Percentiles rank a stretch among this genome's conserved stretches.
Evolutionary conservation across 345 rosid species (phyloP).

Genomic region (Alliaria petiolata): DNA sequence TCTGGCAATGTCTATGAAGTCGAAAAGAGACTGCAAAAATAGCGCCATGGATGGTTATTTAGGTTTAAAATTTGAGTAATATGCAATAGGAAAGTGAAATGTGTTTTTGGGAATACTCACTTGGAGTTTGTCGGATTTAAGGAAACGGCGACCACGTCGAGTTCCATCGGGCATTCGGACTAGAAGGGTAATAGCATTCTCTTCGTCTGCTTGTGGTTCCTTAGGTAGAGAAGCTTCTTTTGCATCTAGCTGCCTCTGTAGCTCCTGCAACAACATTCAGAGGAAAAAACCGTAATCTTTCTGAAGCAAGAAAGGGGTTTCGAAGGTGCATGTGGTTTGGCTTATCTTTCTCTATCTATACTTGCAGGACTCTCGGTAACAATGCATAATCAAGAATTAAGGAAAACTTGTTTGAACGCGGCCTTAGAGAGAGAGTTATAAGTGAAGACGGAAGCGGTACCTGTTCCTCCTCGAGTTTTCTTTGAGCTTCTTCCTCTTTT

Average conservation of each 20-base stretch:
- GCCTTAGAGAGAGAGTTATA: background rate
- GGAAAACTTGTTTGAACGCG: background rate
- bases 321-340: too few species aligned
- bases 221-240: slow-evolving; percentile 93
- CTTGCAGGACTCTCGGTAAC: too few species aligned
- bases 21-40: slow-evolving; percentile 71
- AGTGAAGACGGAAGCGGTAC: slow-evolving; percentile 32
- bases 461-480: slow-evolving; percentile 85
- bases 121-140: slow-evolving; percentile 74
- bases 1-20: slow-evolving; percentile 88
- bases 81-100: background rate
- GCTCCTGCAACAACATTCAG: slow-evolving; percentile 56
- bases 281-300: background rate
- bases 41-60: background rate
- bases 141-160: slow-evolving; percentile 89
- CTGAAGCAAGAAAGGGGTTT: too few species aligned
- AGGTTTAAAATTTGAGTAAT: background rate
- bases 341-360: too few species aligned
- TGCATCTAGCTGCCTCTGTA: slow-evolving; percentile 70
- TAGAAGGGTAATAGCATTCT: slow-evolving; percentile 78
- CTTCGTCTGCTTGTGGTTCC: slow-evolving; percentile 81
- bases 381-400: background rate
- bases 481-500: slow-evolving; percentile 71
- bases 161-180: slow-evolving; percentile 96
- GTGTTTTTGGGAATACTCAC: slow-evolving; percentile 34